These are phyloP conservation scores for Fomitopsis serialis DNA, from an alignment of 768 basidiomycete genomes.

Conservation along the genomic window DNA sequence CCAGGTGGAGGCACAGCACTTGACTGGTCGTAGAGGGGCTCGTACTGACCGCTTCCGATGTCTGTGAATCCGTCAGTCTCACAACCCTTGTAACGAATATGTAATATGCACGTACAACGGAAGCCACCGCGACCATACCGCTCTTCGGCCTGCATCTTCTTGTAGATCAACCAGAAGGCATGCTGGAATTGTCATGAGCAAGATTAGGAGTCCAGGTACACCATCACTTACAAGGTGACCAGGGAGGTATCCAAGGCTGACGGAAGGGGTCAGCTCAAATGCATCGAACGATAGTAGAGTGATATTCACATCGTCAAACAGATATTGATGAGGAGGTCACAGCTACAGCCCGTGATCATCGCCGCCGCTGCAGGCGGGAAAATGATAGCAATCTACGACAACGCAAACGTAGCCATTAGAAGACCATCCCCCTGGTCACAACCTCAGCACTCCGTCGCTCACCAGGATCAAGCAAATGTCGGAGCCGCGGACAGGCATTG, in stretches of 20 bases:
- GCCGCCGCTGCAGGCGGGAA: constrained; percentile 79
- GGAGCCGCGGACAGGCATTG: constrained; percentile 47
- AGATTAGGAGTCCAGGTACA: background rate
- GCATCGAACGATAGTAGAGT: background rate
- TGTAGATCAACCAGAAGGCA: constrained; percentile 88
- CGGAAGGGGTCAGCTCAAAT: constrained; percentile 2
- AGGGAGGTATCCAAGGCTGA: constrained; percentile 73
- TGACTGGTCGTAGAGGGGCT: constrained; percentile 17
- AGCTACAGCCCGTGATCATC: constrained; percentile 77
- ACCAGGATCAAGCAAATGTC: constrained; percentile 80
- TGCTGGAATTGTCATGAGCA: constrained; percentile 35
- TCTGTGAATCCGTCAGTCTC: constrained; percentile 14
- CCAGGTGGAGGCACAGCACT: constrained; percentile 8
- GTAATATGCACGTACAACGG: constrained; percentile 51
- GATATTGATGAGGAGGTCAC: constrained; percentile 84
- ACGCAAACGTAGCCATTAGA: no score
- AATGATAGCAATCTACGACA: constrained; percentile 62
- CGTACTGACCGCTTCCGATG: constrained; percentile 26
- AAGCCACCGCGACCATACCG: constrained; percentile 74
- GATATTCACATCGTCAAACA: constrained; percentile 64
- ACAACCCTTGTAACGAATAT: background rate
- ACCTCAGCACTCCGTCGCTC: constrained; percentile 22
- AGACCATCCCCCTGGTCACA: no score
- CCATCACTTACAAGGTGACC: constrained; percentile 49
- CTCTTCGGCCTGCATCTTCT: constrained; percentile 85